These are phyloP conservation scores for Tricholoma furcatifolium DNA, from an alignment of 768 basidiomycete genomes.

Conservation along the genomic window DNA sequence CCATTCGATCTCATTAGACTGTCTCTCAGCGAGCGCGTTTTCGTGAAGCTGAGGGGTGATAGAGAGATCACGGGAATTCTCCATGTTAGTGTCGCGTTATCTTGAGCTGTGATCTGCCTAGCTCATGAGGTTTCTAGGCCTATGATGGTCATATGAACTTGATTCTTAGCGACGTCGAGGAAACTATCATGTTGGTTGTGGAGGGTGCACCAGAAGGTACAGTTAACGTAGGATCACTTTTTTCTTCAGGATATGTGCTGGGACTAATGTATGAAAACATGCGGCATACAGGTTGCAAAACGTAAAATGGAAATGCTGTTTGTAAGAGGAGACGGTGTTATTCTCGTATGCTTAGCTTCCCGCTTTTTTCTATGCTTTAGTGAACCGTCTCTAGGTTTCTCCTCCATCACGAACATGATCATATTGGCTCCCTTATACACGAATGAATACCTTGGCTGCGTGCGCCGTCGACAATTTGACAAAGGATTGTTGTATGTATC, in stretches of 20 bases:
- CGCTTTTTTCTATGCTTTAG: slow-evolving; percentile 7
- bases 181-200: slow-evolving; percentile 92
- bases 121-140: slow-evolving; percentile 53
- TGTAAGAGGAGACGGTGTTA: slow-evolving; percentile 95
- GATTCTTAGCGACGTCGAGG: slow-evolving; percentile 96
- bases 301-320: slow-evolving; percentile 98
- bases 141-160: slow-evolving; percentile 99
- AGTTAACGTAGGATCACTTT: slow-evolving; percentile 53
- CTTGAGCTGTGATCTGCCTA: slow-evolving; percentile 9
- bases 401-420: slow-evolving; percentile 71
- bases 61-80: slow-evolving; percentile 88
- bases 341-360: slow-evolving; percentile 61
- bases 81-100: slow-evolving; percentile 60
- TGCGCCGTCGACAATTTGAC: slow-evolving; percentile 13
- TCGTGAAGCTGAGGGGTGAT: slow-evolving; percentile 95
- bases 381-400: slow-evolving; percentile 56
- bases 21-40: slow-evolving; percentile 95
- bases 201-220: slow-evolving; percentile 63
- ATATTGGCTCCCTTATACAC: background rate
- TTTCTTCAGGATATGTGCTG: background rate
- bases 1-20: slow-evolving; percentile 97
- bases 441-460: slow-evolving; percentile 24
- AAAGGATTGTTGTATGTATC: slow-evolving; percentile 2
- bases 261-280: slow-evolving; percentile 1
- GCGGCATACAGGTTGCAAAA: slow-evolving; percentile 69